Conservation (phyloP, 2,329 filamentous ascomycete genomes). For the Aureobasidium leucospermi region DNA sequence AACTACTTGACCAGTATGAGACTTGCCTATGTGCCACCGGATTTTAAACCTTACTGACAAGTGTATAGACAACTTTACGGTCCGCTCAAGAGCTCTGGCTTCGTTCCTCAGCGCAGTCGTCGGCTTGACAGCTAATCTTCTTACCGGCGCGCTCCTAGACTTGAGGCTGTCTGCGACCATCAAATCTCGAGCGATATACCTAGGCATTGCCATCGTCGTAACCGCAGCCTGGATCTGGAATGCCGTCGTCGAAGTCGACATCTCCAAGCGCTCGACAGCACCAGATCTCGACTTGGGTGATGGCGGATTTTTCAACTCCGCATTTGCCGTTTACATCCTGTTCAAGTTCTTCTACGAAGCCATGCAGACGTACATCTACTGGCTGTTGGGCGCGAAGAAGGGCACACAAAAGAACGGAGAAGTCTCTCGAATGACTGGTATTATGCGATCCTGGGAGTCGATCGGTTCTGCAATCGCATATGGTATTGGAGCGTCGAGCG, state of each 20-base stretch:
- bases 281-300: conserved; percentile 17
- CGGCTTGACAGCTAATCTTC: neutral
- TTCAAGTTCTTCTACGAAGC: conserved; percentile 24
- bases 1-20: conserved; percentile 40
- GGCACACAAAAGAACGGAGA: conserved; percentile 26
- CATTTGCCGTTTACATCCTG: conserved; percentile 19
- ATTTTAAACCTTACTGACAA: neutral
- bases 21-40: no score
- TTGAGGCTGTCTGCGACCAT: conserved; percentile 9
- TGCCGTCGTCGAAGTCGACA: conserved; percentile 13
- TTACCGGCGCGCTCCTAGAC: conserved; percentile 17
- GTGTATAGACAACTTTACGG: conserved; percentile 34
- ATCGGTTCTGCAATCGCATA: conserved; percentile 29
- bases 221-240: conserved; percentile 18
- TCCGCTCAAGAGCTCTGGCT: conserved; percentile 38
- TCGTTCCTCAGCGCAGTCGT: conserved; percentile 38
- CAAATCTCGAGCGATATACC: conserved; percentile 17
- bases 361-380: conserved; percentile 22
- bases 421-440: conserved; percentile 27
- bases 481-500: conserved; percentile 26
- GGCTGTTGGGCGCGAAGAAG: conserved; percentile 22
- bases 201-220: conserved; percentile 13
- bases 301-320: conserved; percentile 17
- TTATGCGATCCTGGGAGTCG: conserved; percentile 28
- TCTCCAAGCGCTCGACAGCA: conserved; percentile 2